Conservation (phyloP, 2,329 filamentous ascomycete species). For the Stenocarpella maydis region DNA sequence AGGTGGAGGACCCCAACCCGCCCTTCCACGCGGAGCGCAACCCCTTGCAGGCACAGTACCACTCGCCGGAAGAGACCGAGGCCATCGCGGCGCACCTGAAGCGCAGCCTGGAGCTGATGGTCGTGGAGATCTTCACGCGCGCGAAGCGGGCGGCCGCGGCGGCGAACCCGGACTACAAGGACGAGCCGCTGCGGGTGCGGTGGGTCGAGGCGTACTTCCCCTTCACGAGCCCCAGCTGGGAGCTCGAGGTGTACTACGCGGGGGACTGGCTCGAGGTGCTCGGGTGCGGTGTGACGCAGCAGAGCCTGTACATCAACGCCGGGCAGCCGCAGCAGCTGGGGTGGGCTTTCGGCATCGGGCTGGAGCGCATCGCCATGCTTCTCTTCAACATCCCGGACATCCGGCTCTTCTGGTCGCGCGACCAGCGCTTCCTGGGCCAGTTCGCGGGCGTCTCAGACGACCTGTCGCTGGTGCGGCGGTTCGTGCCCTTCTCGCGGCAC, state of each 20-base stretch:
- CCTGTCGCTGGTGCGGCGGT: constrained; percentile 63
- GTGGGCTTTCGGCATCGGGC: constrained; percentile 94
- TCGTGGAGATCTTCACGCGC: constrained; percentile 85
- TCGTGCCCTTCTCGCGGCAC: constrained; percentile 89
- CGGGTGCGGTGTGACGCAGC: constrained; percentile 89
- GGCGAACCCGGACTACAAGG: constrained; percentile 56
- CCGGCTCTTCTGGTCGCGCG: constrained; percentile 91
- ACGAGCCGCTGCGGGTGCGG: constrained; percentile 82
- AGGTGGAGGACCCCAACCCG: constrained; percentile 85
- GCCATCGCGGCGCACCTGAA: constrained; percentile 88
- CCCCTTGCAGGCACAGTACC: constrained; percentile 77
- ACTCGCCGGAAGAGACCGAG: constrained; percentile 79
- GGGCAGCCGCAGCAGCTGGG: constrained; percentile 78
- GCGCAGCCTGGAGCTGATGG: constrained; percentile 85
- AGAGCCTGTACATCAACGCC: constrained; percentile 80
- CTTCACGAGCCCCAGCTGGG: constrained; percentile 95
- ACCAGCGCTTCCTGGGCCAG: constrained; percentile 85
- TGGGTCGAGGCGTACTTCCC: constrained; percentile 99
- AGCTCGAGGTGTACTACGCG: constrained; percentile 93
- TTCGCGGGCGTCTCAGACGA: constrained; percentile 71
- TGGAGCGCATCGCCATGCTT: constrained; percentile 97
- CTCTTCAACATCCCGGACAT: constrained; percentile 97
- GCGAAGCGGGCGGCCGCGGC: constrained; percentile 72
- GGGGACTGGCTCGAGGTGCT: constrained; percentile 96
- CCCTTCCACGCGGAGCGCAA: constrained; percentile 81